Base-by-base conservation (phyloP, 1,139 yeast genomes). In the Taphrina betulina region DNA sequence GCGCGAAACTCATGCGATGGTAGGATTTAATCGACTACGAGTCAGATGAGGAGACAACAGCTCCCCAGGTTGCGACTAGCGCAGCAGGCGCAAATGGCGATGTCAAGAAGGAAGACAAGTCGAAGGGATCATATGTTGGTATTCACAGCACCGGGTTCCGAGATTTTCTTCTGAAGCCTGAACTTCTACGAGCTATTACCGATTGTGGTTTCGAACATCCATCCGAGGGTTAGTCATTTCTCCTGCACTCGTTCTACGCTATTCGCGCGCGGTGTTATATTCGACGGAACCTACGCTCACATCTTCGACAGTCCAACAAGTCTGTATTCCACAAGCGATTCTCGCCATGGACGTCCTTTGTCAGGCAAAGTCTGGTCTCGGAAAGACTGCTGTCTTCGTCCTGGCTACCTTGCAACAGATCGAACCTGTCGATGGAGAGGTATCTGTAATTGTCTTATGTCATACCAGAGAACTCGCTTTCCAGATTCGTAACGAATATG, bases 171-270 rank as follows among this genome's bases (percentile, higher is more conserved):
- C 80, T 92, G 72, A 92, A 92, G 77, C 96, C 97, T 24, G 98
- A 92, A 74, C 79, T 92, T 66, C 79, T 92, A 67, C 85, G 98
- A 75, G 98, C 98, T 63, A 92, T 92, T 70, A 95, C 92, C 66
- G 98, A 92, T 75, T 89, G 96, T 78, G 98, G 98, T 78, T 92
- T 92, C 71, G 98, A 92, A 78, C 98, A 92, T 77, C 98, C 98
- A 64, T 89, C 96, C 63, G 98, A 92, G 83, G 95, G 56, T 52
- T 41, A 45, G 56, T 34, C 28, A 20, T n/a, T 43, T 19, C 48
- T 16, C 23, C 28, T 28, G 10, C 42, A 33, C 20, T 40, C 55
- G 33, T 51, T 22, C 7, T 12, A 19, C 29, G 28, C 38, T 17
- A 24, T 22, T 36, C 16, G 42, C 38, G 42, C 56, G 8, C 51